Base-by-base conservation (phyloP, 805 yeast species). In the Kodamaea fukazawae region DNA sequence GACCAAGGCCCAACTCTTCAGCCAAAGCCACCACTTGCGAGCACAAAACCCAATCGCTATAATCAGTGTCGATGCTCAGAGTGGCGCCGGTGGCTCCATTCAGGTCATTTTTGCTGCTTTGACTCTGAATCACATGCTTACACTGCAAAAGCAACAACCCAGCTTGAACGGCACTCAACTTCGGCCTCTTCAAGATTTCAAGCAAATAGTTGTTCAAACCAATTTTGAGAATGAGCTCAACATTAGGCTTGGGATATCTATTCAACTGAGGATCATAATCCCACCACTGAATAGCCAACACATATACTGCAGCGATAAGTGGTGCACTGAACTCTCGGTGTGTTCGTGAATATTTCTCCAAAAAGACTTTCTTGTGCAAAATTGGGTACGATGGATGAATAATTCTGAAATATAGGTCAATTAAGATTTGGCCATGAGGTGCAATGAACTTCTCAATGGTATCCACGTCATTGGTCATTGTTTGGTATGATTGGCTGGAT, bases 231-330 rank as follows among this genome's bases (percentile, higher is more conserved):
- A 70, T 65, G 32, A 55, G 44, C 7, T 75, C 77, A 4, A 78
- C 81, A 57, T 87, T 84, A 0, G 97, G 97, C 48, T 86, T 85
- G 0, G 89, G 81, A 40, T 76, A 79, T 15, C 86, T 78, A 36
- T 87, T 77, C 38, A 90, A 67, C 44, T 77, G 81, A 2, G 95
- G 85, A 52, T 82, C 90, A 57, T 81, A 82, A 49, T 86, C 91
- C 97, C 97, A 90, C 95, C 96, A 88, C 57, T 87, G 91, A 32
- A 86, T 75, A 0, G 97, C 96, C 42, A 90, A 65, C 7, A 86
- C 79, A 56, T 91, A 91, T 1, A 91, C 96, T 0, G 96, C 86
- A 0, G 97, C 97, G 34, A 91, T 65, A 36, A 91, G 63, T 0
- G 97, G 95, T 0, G 97, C 95, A 39, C 93, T 81, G 51, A 91